A percentile compares a stretch with the other conserved stretches of the same genome.
Conservation (phyloP, 208 protist species). For the Leishmania major region DNA sequence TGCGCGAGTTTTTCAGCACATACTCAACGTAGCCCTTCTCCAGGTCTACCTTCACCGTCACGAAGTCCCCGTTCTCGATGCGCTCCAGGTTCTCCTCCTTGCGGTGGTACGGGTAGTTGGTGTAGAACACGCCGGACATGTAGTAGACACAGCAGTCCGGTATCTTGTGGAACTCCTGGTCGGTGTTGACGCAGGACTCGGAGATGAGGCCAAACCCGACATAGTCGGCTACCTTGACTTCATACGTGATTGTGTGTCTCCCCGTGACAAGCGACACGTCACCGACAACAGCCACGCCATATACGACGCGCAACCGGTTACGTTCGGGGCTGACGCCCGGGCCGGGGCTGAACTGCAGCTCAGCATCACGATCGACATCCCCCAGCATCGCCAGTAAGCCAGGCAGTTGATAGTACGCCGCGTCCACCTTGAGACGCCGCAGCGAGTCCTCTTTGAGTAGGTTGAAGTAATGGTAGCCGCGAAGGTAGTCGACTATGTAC, state of each 20-base stretch:
- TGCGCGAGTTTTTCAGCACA: slow-evolving; percentile 71
- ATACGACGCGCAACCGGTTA: slow-evolving; percentile 80
- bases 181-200: slow-evolving; percentile 69
- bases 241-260: slow-evolving; percentile 80
- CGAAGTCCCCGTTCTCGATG: slow-evolving; percentile 72
- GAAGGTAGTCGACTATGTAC: slow-evolving; percentile 81
- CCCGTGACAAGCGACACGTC: slow-evolving; percentile 80
- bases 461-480: slow-evolving; percentile 76
- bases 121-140: slow-evolving; percentile 93
- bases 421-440: slow-evolving; percentile 70
- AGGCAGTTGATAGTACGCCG: slow-evolving; percentile 73
- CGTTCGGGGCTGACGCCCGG: slow-evolving; percentile 80
- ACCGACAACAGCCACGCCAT: slow-evolving; percentile 80
- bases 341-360: slow-evolving; percentile 54
- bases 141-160: slow-evolving; percentile 91
- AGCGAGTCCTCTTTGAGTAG: slow-evolving; percentile 70
- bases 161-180: slow-evolving; percentile 91
- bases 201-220: slow-evolving; percentile 90
- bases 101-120: slow-evolving; percentile 86
- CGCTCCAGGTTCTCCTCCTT: slow-evolving; percentile 88
- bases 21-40: slow-evolving; percentile 83
- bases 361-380: slow-evolving; percentile 31
- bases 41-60: slow-evolving; percentile 83
- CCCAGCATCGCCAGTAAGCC: slow-evolving; percentile 56
- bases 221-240: slow-evolving; percentile 80